Conservation (phyloP, 2,329 filamentous ascomycete genomes). For the Clarireedia paspali region DNA sequence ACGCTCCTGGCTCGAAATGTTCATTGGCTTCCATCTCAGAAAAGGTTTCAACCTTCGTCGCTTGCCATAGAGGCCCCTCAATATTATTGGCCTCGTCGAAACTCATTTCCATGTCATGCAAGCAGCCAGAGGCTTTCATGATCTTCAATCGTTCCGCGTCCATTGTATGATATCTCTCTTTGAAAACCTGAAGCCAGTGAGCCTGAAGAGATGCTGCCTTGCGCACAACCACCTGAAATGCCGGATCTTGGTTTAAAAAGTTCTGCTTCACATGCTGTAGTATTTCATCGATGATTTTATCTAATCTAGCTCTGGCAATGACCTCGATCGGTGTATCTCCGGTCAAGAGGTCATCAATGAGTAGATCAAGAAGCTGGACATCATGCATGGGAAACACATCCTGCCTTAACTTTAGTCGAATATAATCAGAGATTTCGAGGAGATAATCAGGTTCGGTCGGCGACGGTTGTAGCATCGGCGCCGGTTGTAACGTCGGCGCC, state of each 20-base stretch:
- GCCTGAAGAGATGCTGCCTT: conserved; percentile 11
- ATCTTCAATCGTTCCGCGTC: conserved; percentile 15
- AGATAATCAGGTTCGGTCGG: neutral
- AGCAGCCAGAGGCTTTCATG: conserved; percentile 12
- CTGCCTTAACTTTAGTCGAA: conserved; percentile 1
- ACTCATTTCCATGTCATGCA: conserved; percentile 12
- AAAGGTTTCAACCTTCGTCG: conserved; percentile 4
- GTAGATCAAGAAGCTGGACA: neutral
- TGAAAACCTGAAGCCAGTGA: conserved; percentile 19
- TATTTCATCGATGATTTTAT: conserved; percentile 17
- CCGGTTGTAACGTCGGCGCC: no score
- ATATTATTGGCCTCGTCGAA: neutral
- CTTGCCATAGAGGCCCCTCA: conserved; percentile 11
- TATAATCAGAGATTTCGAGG: conserved; percentile 2
- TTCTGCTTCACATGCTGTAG: conserved; percentile 5
- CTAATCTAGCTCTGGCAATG: conserved; percentile 4
- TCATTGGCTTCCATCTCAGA: conserved; percentile 27
- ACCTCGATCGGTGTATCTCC: conserved; percentile 1
- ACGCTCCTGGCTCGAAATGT: conserved; percentile 42
- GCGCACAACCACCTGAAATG: conserved; percentile 1
- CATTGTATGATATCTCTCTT: conserved; percentile 14
- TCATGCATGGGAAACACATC: neutral
- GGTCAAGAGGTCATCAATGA: conserved; percentile 3
- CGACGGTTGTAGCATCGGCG: neutral
- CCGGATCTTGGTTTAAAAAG: neutral